Conservation (phyloP, 495 filamentous ascomycete genomes). For the Penicillium samsonianum region DNA sequence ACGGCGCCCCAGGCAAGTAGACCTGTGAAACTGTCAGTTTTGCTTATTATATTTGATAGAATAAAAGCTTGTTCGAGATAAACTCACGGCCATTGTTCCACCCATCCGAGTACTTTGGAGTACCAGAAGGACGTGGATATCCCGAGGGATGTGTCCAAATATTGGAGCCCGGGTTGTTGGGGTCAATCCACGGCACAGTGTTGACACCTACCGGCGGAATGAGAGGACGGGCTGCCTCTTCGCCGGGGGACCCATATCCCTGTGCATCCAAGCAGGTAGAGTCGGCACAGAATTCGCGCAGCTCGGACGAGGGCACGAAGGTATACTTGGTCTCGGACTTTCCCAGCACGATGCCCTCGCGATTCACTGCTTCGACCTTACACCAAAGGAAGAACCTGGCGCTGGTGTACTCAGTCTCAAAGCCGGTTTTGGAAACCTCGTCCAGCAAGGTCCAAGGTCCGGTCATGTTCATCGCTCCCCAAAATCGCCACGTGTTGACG, state of each 20-base stretch:
- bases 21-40: conserved; percentile 11
- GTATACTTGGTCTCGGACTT: conserved; percentile 41
- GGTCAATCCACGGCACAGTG: conserved; percentile 46
- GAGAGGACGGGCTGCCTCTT: conserved; percentile 29
- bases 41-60: neutral
- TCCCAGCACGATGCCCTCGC: conserved; percentile 36
- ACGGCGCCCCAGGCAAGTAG: conserved; percentile 18
- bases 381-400: conserved; percentile 38
- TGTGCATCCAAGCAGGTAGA: conserved; percentile 35
- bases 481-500: conserved; percentile 44
- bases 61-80: neutral
- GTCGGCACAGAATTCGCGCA: conserved; percentile 39
- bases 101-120: conserved; percentile 5
- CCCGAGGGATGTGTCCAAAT: conserved; percentile 27
- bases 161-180: conserved; percentile 26
- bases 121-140: conserved; percentile 12
- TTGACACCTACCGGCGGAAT: conserved; percentile 41
- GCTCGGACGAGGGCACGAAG: conserved; percentile 42
- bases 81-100: conserved; percentile 18
- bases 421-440: conserved; percentile 38
- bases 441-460: conserved; percentile 36
- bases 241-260: conserved; percentile 39
- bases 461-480: conserved; percentile 36
- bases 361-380: conserved; percentile 40
- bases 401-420: conserved; percentile 42